A percentile compares a stretch with the other conserved stretches of the same genome.
Conservation (phyloP, 2,329 filamentous ascomycete genomes). For the Ilyonectria destructans region DNA sequence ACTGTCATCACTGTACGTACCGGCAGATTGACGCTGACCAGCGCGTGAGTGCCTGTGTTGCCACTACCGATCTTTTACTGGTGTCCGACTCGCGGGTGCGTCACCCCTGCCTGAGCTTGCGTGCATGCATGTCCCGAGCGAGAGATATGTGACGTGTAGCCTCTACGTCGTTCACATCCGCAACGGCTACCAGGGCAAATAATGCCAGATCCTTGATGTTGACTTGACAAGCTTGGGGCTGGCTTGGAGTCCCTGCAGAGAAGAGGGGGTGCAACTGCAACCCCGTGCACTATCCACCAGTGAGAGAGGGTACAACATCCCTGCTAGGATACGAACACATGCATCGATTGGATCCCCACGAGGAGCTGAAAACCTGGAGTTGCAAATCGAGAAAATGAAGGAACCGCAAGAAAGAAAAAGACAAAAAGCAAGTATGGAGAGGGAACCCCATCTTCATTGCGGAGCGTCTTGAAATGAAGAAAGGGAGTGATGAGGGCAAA, state of each 20-base stretch:
- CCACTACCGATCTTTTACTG: not conserved
- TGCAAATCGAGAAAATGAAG: slow-evolving; percentile 6
- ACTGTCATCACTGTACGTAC: no score
- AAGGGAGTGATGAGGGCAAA: not conserved
- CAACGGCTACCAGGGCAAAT: slow-evolving; percentile 1
- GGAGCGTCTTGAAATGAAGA: no score
- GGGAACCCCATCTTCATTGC: not conserved
- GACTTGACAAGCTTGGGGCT: slow-evolving; percentile 3
- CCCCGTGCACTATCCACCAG: not conserved
- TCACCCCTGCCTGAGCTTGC: slow-evolving; percentile 3
- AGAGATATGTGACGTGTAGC: not conserved
- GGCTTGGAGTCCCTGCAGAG: slow-evolving; percentile 3
- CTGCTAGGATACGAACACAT: slow-evolving; percentile 29
- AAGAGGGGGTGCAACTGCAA: not conserved
- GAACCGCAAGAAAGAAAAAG: slow-evolving; percentile 6
- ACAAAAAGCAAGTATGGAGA: slow-evolving; percentile 6
- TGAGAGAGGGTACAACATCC: slow-evolving; percentile 1
- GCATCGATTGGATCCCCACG: slow-evolving; percentile 25
- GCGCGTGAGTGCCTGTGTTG: not conserved
- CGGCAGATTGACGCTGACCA: not conserved
- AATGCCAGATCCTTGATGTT: not conserved
- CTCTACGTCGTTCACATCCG: slow-evolving; percentile 7
- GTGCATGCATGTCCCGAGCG: not conserved
- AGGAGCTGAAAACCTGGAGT: slow-evolving; percentile 26
- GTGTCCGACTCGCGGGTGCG: slow-evolving; percentile 5